Conservation (phyloP, 2,329 filamentous ascomycete species). For the Fusarium liriodendri region DNA sequence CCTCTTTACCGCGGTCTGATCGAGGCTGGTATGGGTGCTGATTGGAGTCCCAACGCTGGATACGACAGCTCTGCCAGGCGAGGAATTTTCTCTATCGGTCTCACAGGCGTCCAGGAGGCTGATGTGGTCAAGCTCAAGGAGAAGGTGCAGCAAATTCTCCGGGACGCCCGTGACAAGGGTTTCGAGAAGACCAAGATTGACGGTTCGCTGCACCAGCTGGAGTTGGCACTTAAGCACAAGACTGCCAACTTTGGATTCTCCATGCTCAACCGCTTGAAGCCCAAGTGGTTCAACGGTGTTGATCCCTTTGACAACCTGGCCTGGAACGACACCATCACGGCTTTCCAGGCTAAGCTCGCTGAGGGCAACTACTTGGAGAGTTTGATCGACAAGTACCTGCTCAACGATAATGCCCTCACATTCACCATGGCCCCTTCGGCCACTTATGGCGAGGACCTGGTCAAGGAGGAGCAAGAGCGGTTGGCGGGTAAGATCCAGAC, state of each 20-base stretch:
- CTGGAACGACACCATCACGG: slow-evolving; percentile 88
- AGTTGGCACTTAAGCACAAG: slow-evolving; percentile 95
- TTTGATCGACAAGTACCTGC: slow-evolving; percentile 87
- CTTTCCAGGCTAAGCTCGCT: slow-evolving; percentile 82
- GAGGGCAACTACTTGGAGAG: slow-evolving; percentile 85
- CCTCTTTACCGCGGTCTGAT: slow-evolving; percentile 91
- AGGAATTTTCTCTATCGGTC: slow-evolving; percentile 88
- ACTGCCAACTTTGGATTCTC: slow-evolving; percentile 94
- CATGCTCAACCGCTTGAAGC: slow-evolving; percentile 87
- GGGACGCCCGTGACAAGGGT: slow-evolving; percentile 76
- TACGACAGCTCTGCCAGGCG: slow-evolving; percentile 83
- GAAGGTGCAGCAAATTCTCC: slow-evolving; percentile 78
- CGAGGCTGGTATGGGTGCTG: slow-evolving; percentile 88
- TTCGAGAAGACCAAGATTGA: slow-evolving; percentile 93
- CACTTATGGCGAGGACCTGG: slow-evolving; percentile 79
- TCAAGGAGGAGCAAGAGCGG: slow-evolving; percentile 79
- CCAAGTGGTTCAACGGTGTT: slow-evolving; percentile 94
- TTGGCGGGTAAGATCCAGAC: slow-evolving; percentile 80
- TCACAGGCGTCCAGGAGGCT: slow-evolving; percentile 87
- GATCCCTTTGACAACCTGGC: slow-evolving; percentile 92
- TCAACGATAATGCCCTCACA: slow-evolving; percentile 86
- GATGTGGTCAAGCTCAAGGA: slow-evolving; percentile 83
- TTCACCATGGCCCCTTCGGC: slow-evolving; percentile 94
- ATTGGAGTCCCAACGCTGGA: slow-evolving; percentile 94
- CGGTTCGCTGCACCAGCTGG: slow-evolving; percentile 91